Percentiles rank a stretch among this genome's conserved stretches.
phyloP scores from a whole-genome alignment of 2,329 filamentous ascomycete species.

The Nectriaceae sp. region DNA sequence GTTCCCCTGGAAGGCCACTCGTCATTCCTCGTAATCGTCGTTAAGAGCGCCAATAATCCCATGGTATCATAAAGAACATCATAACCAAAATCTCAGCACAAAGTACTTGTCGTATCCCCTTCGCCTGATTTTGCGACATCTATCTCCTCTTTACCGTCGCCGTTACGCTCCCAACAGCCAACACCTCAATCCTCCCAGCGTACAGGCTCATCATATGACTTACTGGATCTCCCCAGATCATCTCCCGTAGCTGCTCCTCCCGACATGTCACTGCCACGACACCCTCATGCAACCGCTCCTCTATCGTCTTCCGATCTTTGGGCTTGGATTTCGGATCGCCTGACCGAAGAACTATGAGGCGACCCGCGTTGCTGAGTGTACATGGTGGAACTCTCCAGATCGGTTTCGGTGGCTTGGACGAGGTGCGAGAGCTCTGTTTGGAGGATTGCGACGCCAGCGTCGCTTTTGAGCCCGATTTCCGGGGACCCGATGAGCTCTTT shows the following conservation, averaged over 20 bases:
- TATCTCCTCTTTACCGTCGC: no score
- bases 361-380: slow-evolving; percentile 69
- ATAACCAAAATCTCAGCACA: no score
- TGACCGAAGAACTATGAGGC: slow-evolving; percentile 66
- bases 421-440: slow-evolving; percentile 12
- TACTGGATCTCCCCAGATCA: slow-evolving; percentile 81
- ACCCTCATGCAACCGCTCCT: slow-evolving; percentile 55
- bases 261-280: slow-evolving; percentile 69
- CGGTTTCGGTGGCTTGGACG: slow-evolving; percentile 32
- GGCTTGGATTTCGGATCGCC: slow-evolving; percentile 39
- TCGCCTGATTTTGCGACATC: not conserved
- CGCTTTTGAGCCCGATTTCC: slow-evolving; percentile 5
- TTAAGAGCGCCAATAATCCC: not conserved
- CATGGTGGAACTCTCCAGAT: slow-evolving; percentile 67
- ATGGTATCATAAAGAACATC: not conserved
- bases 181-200: slow-evolving; percentile 66
- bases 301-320: slow-evolving; percentile 49
- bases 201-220: slow-evolving; percentile 83
- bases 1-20: no score
- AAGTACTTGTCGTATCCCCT: not conserved
- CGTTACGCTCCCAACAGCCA: slow-evolving; percentile 62
- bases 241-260: slow-evolving; percentile 67
- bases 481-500: slow-evolving; percentile 9
- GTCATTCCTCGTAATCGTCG: no score
- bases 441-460: slow-evolving; percentile 2